Evolutionary conservation across 768 basidiomycete species (phyloP).

Genomic region (Phaffia tasmanica): DNA sequence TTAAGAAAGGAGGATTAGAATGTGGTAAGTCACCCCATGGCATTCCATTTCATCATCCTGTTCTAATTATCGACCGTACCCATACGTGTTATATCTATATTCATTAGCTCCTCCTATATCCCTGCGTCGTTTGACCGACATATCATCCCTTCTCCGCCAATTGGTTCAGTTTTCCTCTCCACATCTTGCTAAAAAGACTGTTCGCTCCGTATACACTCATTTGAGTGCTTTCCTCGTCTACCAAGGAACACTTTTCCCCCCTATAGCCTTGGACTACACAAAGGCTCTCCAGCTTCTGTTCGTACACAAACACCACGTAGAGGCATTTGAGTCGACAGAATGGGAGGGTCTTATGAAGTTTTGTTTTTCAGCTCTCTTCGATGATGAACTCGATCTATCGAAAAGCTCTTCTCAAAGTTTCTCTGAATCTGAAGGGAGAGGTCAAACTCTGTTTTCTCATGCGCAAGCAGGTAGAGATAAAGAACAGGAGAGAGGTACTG

Average conservation of each 20-base stretch:
- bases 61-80: constrained; percentile 9
- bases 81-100: constrained; percentile 41
- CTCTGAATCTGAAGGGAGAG: too few species aligned
- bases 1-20: constrained; percentile 37
- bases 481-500: neutral
- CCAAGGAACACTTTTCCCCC: constrained; percentile 47
- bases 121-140: constrained; percentile 53
- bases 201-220: constrained; percentile 54
- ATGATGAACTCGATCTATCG: constrained; percentile 8
- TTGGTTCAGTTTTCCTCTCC: constrained; percentile 55
- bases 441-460: too few species aligned
- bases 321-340: constrained; percentile 51
- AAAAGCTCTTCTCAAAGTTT: too few species aligned
- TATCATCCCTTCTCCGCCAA: constrained; percentile 59
- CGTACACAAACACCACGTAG: constrained; percentile 61
- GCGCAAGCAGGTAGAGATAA: too few species aligned
- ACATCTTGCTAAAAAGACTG: constrained; percentile 48
- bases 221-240: constrained; percentile 52
- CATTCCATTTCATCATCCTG: neutral
- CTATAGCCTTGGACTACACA: constrained; percentile 66
- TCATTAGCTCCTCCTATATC: constrained; percentile 42
- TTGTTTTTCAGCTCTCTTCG: constrained; percentile 57
- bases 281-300: constrained; percentile 62
- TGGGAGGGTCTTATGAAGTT: constrained; percentile 64
- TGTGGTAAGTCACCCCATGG: constrained; percentile 17